A percentile compares a stretch with the other conserved stretches of the same genome.
phyloP scores from a whole-genome alignment of 441 rosid species.

The Corymbia calophylla region DNA sequence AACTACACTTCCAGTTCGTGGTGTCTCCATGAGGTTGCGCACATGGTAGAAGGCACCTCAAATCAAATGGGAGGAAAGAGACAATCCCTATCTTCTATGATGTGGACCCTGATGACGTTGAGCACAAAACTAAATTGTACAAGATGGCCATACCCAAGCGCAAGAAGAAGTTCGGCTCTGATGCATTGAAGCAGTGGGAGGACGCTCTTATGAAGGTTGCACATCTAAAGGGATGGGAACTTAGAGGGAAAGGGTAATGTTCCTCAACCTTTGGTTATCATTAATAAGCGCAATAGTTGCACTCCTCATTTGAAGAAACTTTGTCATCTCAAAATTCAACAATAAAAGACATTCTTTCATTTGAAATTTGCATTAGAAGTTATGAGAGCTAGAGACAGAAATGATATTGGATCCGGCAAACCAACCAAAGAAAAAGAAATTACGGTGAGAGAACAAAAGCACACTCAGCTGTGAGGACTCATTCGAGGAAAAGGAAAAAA shows the following conservation, averaged over 20 bases:
- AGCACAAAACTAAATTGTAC: neutral
- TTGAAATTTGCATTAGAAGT: neutral
- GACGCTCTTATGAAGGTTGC: neutral
- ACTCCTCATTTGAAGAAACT: neutral
- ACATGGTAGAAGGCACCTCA: neutral
- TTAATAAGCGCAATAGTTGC: neutral
- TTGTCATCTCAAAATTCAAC: fast-evolving
- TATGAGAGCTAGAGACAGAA: neutral
- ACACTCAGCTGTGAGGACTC: neutral
- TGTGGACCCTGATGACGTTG: fast-evolving
- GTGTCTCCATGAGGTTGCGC: neutral
- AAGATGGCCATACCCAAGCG: neutral
- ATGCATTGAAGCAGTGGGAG: neutral
- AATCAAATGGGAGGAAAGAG: neutral
- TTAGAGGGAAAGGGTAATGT: neutral
- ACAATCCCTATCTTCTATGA: neutral
- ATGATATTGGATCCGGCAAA: neutral
- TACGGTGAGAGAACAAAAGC: neutral
- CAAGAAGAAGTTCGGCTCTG: neutral
- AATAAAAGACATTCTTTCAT: neutral
- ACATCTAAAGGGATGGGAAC: neutral
- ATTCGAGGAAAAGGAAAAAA: neutral
- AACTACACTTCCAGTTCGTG: neutral
- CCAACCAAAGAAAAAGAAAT: neutral
- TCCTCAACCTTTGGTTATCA: neutral